A percentile compares a stretch with the other conserved stretches of the same genome.
phyloP scores from a whole-genome alignment of 805 yeast species.

The Kluyveromyces aestuarii region DNA sequence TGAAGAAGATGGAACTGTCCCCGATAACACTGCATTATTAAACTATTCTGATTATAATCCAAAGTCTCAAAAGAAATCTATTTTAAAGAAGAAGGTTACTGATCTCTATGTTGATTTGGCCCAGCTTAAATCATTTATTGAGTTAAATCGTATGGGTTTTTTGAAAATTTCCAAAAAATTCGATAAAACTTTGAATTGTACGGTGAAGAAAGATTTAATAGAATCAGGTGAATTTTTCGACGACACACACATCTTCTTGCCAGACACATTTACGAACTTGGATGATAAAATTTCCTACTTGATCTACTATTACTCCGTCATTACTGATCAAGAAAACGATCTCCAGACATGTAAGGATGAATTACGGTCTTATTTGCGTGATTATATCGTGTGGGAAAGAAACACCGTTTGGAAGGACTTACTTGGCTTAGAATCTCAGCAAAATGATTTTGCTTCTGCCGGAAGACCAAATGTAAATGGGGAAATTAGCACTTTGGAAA shows the following conservation, averaged over 20 bases:
- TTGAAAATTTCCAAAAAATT: constrained; percentile 82
- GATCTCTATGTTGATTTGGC: constrained; percentile 62
- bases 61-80: constrained; percentile 45
- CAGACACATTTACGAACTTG: constrained; percentile 37
- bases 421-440: constrained; percentile 74
- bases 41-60: constrained; percentile 41
- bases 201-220: constrained; percentile 42
- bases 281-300: constrained; percentile 45
- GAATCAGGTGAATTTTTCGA: constrained; percentile 34
- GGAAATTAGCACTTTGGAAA: constrained; percentile 12
- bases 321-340: constrained; percentile 27
- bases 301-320: constrained; percentile 46
- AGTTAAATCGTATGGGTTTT: constrained; percentile 79
- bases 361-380: constrained; percentile 59
- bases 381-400: constrained; percentile 93
- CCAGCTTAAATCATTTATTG: constrained; percentile 76
- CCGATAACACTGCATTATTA: constrained; percentile 41
- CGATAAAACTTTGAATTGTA: constrained; percentile 63
- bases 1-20: constrained; percentile 30
- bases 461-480: constrained; percentile 32
- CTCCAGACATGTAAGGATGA: constrained; percentile 42
- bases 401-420: constrained; percentile 95
- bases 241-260: constrained; percentile 48
- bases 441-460: constrained; percentile 29
- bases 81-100: constrained; percentile 57